These are phyloP conservation scores for Vitis hybrid DNA, from an alignment of 177 flowering plant species.

Conservation along the genomic window DNA sequence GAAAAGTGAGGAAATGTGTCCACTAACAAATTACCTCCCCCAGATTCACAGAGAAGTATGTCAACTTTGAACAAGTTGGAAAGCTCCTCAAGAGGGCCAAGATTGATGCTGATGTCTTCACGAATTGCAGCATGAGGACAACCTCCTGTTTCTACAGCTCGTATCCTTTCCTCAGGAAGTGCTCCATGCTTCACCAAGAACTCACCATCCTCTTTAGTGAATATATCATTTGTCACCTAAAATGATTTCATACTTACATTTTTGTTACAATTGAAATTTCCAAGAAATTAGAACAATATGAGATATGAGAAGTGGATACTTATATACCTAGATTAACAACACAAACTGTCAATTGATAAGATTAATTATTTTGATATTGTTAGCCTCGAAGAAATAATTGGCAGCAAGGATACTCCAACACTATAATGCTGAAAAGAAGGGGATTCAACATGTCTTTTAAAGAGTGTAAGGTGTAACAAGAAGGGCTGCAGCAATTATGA, in stretches of 20 bases:
- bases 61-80: slow-evolving; percentile 85
- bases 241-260: not conserved
- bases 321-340: not conserved
- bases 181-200: slow-evolving; percentile 91
- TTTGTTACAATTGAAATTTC: not conserved
- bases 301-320: not conserved
- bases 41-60: slow-evolving; percentile 97
- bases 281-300: not conserved
- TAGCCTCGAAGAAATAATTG: no score
- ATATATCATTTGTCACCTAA: slow-evolving; percentile 96
- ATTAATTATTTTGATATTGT: no score
- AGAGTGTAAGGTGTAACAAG: no score
- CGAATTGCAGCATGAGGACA: slow-evolving; percentile 99
- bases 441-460: no score
- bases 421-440: no score
- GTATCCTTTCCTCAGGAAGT: slow-evolving; percentile 93
- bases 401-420: no score
- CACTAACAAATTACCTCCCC: slow-evolving; percentile 65
- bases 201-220: slow-evolving; percentile 98
- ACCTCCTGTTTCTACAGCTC: slow-evolving; percentile 99
- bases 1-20: no score
- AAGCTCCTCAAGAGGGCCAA: slow-evolving; percentile 98
- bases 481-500: no score
- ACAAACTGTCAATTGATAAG: not conserved
- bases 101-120: slow-evolving; percentile 96